Base-by-base conservation (phyloP, 495 filamentous ascomycete species). In the Mycothermus thermophilus region DNA sequence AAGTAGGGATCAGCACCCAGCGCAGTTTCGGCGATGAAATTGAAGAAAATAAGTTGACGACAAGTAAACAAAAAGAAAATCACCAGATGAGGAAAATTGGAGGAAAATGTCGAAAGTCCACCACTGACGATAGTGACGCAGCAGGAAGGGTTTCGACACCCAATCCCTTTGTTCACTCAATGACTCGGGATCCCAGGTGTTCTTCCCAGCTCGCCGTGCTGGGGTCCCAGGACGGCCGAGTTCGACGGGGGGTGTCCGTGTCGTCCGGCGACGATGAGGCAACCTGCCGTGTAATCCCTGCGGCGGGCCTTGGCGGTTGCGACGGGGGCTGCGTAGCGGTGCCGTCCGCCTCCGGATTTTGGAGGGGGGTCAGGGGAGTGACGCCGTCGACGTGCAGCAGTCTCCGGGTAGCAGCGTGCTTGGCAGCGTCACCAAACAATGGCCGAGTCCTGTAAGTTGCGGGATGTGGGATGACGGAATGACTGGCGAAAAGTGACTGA, bases 331-430 rank as follows among this genome's bases (percentile, higher is more conserved):
- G 21, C 19, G 30, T 38, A 15, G 22, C 13, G 38, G 28, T 29
- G 40, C 17, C 10, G 22, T 24, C 34, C 15, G 24, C 11, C n/a
- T 34, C 25, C 25, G 31, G 30, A 20, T n/a, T 21, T 23, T 34
- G 29, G 18, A 32, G 37, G 23, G 32, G 28, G 27, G 32, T 21
- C 15, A n/a, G n/a, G n/a, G n/a, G n/a, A n/a, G n/a, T n/a, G n/a
- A n/a, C n/a, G n/a, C n/a, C n/a, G n/a, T 21, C 16, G 33, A 23
- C 22, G 19, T 41, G 31, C 38, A 35, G 32, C 20, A 30, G 31
- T 17, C n/a, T 30, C 23, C 35, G 35, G 37, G 29, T 26, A 28
- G 30, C 30, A 33, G 34, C 34, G n/a, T 11, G 24, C 37, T 38
- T 38, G 30, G 37, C 37, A 29, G n/a, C 18, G 30, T 25, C 15